Conservation (phyloP, 148 eudicot genomes). For the Linanthus parryae region DNA sequence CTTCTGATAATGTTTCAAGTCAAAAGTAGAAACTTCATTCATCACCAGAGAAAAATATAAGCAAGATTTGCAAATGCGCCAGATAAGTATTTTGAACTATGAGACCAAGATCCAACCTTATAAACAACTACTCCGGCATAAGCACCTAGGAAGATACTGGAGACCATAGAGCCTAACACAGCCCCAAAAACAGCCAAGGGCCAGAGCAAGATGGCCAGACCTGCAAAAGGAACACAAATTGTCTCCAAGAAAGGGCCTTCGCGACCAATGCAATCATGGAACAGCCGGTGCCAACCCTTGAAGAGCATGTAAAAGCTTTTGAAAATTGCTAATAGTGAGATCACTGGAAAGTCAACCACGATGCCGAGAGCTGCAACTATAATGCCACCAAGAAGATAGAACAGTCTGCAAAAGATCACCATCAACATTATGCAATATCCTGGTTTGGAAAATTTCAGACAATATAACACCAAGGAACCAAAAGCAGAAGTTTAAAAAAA, state of each 20-base stretch:
- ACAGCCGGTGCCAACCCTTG: slow-evolving; percentile 82
- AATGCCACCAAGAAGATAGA: slow-evolving; percentile 56
- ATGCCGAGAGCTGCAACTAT: slow-evolving; percentile 60
- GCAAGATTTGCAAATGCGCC: not conserved
- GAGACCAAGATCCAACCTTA: slow-evolving; percentile 39
- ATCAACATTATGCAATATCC: not conserved
- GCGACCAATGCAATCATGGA: slow-evolving; percentile 86
- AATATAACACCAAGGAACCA: not conserved
- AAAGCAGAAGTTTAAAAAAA: not conserved
- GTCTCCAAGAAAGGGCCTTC: slow-evolving; percentile 98
- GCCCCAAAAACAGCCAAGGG: slow-evolving; percentile 93
- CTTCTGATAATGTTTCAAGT: too few relatives aligned
- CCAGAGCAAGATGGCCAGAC: slow-evolving; percentile 90
- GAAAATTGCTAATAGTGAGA: slow-evolving; percentile 57
- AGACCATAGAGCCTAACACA: slow-evolving; percentile 60
- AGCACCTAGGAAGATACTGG: slow-evolving; percentile 69
- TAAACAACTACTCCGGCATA: slow-evolving; percentile 80
- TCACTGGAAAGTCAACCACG: slow-evolving; percentile 55
- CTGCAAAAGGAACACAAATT: slow-evolving; percentile 94
- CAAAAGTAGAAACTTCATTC: too few relatives aligned
- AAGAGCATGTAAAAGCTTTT: slow-evolving; percentile 92
- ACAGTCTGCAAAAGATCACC: slow-evolving; percentile 39
- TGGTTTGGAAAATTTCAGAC: not conserved
- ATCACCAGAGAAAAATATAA: too few relatives aligned
- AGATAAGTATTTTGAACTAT: not conserved